Evolutionary conservation across 768 basidiomycete species (phyloP).

Genomic region (Glaciozyma martinii): DNA sequence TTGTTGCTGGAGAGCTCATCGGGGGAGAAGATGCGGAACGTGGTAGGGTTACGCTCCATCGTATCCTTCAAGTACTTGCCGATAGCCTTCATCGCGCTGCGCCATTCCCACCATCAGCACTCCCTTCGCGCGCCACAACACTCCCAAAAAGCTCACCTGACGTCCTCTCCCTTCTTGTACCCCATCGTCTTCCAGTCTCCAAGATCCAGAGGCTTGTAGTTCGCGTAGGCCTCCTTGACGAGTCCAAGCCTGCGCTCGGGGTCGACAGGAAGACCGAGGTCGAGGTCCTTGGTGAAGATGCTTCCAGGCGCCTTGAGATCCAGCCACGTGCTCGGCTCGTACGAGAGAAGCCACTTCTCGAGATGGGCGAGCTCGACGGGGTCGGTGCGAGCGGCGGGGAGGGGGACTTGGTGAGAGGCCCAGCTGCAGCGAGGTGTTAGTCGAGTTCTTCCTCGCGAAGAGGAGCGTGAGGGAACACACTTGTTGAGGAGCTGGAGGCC

Average conservation of each 20-base stretch:
- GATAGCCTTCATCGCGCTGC: constrained; percentile 34
- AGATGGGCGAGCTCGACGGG: constrained; percentile 56
- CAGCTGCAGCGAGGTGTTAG: constrained; percentile 57
- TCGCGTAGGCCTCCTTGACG: constrained; percentile 46
- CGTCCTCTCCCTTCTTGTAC: constrained; percentile 53
- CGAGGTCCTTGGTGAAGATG: constrained; percentile 17
- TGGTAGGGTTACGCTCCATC: constrained; percentile 54
- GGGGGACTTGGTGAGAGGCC: constrained; percentile 79
- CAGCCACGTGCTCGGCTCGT: constrained; percentile 61
- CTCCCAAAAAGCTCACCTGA: constrained; percentile 4
- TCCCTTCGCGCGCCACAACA: background rate
- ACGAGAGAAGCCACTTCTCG: constrained; percentile 64
- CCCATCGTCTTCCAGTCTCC: constrained; percentile 58
- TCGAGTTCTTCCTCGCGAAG: background rate
- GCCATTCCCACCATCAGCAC: background rate
- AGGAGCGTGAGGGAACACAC: constrained; percentile 11
- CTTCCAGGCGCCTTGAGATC: constrained; percentile 30
- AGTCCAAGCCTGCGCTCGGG: constrained; percentile 27
- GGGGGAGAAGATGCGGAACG: constrained; percentile 83
- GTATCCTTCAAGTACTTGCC: constrained; percentile 41
- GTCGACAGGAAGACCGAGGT: constrained; percentile 26
- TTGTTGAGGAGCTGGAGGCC: constrained; percentile 31
- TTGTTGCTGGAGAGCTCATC: constrained; percentile 44
- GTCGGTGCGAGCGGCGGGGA: constrained; percentile 60
- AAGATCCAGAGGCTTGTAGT: constrained; percentile 53